phyloP scores from a whole-genome alignment of 2,329 filamentous ascomycete species.

The Rhynchosporium secalis region DNA sequence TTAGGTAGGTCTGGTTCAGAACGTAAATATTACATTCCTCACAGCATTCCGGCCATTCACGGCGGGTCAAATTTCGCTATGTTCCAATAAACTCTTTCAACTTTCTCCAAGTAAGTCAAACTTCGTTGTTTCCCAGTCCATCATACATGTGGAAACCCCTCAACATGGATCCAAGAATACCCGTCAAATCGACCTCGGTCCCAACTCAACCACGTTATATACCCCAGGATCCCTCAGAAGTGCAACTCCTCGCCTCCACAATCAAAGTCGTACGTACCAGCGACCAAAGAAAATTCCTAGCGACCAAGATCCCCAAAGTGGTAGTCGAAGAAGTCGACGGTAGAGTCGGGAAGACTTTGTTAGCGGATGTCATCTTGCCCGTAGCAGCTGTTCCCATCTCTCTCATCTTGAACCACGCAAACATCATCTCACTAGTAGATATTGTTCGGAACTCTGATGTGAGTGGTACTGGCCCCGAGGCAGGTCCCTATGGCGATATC shows the following conservation, averaged over 20 bases:
- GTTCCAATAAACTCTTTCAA: background rate
- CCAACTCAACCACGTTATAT: constrained; percentile 24
- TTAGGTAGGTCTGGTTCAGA: background rate
- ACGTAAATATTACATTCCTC: constrained; percentile 4
- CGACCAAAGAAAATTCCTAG: constrained; percentile 32
- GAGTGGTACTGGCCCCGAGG: constrained; percentile 14
- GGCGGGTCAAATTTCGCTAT: background rate
- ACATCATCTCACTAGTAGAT: constrained; percentile 37
- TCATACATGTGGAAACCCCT: background rate
- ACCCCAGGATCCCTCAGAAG: constrained; percentile 26
- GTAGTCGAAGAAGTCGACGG: constrained; percentile 19
- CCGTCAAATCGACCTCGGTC: constrained; percentile 2
- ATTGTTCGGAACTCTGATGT: constrained; percentile 28
- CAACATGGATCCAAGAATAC: constrained; percentile 7
- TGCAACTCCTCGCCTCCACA: constrained; percentile 23
- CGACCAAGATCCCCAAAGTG: constrained; percentile 26
- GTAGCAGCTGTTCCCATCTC: constrained; percentile 29
- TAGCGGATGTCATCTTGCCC: constrained; percentile 31
- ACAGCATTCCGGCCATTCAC: background rate
- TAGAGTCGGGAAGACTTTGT: constrained; percentile 22
- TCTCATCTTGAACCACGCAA: constrained; percentile 37
- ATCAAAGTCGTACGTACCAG: constrained; percentile 30
- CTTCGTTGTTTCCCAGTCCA: background rate
- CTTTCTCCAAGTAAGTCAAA: background rate
- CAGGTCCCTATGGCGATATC: constrained; percentile 34